Evolutionary conservation across 176 grass and related monocot species (phyloP), one percentile per base, ranked within the genome.

Genomic region (Olyra latifolia): DNA sequence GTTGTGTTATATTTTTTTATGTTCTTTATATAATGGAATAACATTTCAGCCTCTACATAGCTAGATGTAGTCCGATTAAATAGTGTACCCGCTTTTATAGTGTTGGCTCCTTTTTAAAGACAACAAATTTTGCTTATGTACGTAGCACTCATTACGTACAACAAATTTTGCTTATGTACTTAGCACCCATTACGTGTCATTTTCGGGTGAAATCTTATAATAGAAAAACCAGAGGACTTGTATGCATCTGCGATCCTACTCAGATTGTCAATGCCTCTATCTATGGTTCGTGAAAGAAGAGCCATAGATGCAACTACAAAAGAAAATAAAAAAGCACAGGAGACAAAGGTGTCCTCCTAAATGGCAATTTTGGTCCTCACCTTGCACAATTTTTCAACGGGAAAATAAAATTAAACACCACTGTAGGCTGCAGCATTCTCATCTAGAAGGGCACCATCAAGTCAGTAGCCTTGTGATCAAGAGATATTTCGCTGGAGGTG

Each of bases 401-500:
- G 10, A 10, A 54, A 29, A 38, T 72, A 57, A 68, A 45, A 39
- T 45, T 5, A 10, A 32, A 28, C n/a, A 9, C 2, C 45, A 30
- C 0, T 5, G n/a, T n/a, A n/a, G n/a, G n/a, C n/a, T n/a, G n/a
- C n/a, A n/a, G 41, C 14, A 22, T 3, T 12, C 4, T 65, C 30
- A 19, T 55, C 60, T 10, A 66, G 71, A 64, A 66, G 42, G n/a
- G 5, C 22, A 15, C 6, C 5, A 16, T 4, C 3, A 46, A 11
- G 23, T 11, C 35, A 55, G 1, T 6, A 68, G 15, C 27, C 68
- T 2, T 12, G 14, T 12, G 57, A 44, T 1, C 3, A 0, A 17
- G 81, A 58, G 62, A 84, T 38, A 57, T 76, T 76, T 76, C 25
- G 12, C 50, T 29, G 38, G 24, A 58, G 66, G 16, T 27, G 78